These are phyloP conservation scores for Psidium guajava DNA, from an alignment of 345 rosid genomes.

Conservation along the genomic window DNA sequence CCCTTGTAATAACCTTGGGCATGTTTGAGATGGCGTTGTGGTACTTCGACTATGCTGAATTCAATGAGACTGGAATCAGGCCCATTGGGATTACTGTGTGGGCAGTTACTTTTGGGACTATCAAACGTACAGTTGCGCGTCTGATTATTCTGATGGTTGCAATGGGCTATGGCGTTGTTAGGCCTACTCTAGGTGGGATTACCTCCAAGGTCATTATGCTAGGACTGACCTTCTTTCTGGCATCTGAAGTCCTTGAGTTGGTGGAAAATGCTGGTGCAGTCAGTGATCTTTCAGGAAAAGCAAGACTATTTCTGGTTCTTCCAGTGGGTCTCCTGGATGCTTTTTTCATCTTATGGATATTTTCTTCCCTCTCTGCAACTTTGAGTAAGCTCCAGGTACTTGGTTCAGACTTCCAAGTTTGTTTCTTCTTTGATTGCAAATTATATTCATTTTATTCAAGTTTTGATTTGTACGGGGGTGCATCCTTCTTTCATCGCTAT, in stretches of 20 bases:
- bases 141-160: conserved; percentile 77
- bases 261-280: conserved; percentile 87
- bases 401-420: background rate
- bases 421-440: background rate
- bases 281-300: conserved; percentile 89
- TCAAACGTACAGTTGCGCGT: conserved; percentile 71
- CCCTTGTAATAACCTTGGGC: conserved; percentile 79
- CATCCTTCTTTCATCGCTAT: background rate
- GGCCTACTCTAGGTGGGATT: conserved; percentile 91
- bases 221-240: conserved; percentile 74
- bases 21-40: conserved; percentile 98
- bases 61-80: conserved; percentile 71
- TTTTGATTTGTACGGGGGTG: background rate
- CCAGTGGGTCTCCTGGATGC: conserved; percentile 91
- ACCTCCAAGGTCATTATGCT: conserved; percentile 87
- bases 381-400: conserved; percentile 86
- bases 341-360: conserved; percentile 92
- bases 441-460: background rate
- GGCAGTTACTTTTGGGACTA: conserved; percentile 84
- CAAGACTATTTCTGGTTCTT: conserved; percentile 68
- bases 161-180: conserved; percentile 97
- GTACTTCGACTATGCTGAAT: conserved; percentile 88
- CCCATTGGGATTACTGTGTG: conserved; percentile 78
- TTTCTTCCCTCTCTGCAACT: conserved; percentile 83
- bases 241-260: conserved; percentile 87